Evolutionary conservation across 257 asterid genomes (phyloP).

Genomic region (Linderniella brevidens): DNA sequence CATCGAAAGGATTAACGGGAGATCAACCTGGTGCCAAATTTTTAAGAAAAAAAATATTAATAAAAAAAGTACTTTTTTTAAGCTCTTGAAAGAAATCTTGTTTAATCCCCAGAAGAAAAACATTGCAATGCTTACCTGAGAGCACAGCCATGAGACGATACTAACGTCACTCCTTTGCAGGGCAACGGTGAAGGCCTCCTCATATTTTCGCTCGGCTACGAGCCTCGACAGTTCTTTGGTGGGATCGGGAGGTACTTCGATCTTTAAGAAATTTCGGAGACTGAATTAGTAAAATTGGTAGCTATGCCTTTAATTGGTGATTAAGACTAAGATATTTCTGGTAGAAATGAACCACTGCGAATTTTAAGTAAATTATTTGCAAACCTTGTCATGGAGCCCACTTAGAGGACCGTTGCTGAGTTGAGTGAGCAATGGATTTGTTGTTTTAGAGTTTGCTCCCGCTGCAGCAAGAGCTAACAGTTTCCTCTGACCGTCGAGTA

Average conservation of each 20-base stretch:
- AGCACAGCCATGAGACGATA: conserved; percentile 84
- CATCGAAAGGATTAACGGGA: conserved; percentile 40
- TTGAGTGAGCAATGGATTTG: conserved; percentile 49
- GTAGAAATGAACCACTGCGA: no score
- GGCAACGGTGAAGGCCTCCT: conserved; percentile 83
- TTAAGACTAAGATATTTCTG: no score
- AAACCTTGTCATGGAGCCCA: conserved; percentile 73
- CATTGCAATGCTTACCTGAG: conserved; percentile 43
- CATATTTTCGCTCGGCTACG: conserved; percentile 67
- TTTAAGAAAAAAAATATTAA: background rate
- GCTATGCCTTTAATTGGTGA: no score
- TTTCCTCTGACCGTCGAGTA: conserved; percentile 85
- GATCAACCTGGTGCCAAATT: conserved; percentile 46
- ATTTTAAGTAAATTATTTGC: background rate
- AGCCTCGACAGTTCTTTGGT: conserved; percentile 83
- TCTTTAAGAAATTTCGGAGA: conserved; percentile 21
- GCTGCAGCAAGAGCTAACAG: conserved; percentile 64
- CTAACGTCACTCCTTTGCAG: conserved; percentile 76
- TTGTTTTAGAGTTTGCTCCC: conserved; percentile 51
- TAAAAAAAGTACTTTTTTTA: background rate
- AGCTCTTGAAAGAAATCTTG: background rate
- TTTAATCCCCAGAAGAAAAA: background rate
- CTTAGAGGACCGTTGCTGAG: conserved; percentile 77
- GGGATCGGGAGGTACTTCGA: conserved; percentile 83
- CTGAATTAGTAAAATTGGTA: background rate